Base-by-base conservation (phyloP, 2,329 filamentous ascomycete genomes). In the Orbilia quercus region DNA sequence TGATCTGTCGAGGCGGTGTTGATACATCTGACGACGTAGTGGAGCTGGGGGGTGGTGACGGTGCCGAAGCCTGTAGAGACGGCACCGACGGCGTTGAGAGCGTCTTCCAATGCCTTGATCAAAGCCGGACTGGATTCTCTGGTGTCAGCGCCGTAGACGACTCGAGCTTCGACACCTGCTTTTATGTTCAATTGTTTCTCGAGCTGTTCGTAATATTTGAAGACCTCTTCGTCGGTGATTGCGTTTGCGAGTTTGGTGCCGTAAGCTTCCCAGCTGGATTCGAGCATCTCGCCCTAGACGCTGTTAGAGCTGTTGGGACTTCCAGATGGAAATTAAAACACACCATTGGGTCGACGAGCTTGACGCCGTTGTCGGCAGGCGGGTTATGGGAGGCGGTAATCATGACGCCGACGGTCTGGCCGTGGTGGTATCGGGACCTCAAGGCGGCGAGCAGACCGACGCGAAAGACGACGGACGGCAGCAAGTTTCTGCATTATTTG, bases 371-470 rank as follows among this genome's bases (percentile, higher is more conserved):
- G 82, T 96, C 92, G 77, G 88, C 85, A 34, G 92, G 90, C 16
- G 91, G 91, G 82, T 96, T 96, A 84, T 96, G 92, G 79, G 91
- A 96, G 75, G 92, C 92, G 44, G 92, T 96, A 81, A 96, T 91
- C 92, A 96, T 96, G 77, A 99, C 90, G 79, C 95, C 95, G 79
- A 99, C 96, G 78, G 91, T 90, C 83, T 96, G 91, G 76, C 92
- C 90, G 80, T 90, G 89, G 78, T 96, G 87, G 82, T 95, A 96
- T 80, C 92, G 91, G 76, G 92, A 97, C 75, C 95, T 90, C 57
- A 98, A 86, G 65, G 91, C 88, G 31, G 95, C 91, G 67, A 97
- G 87, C 74, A 99, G 87, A 57, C 94, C 95, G 76, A 97, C 93
- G 50, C 93, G 90, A 82, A 94, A 97, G 77, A 96, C 88, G 75